Base-by-base conservation (phyloP, 495 filamentous ascomycete species). In the Chaetomium fimeti region DNA sequence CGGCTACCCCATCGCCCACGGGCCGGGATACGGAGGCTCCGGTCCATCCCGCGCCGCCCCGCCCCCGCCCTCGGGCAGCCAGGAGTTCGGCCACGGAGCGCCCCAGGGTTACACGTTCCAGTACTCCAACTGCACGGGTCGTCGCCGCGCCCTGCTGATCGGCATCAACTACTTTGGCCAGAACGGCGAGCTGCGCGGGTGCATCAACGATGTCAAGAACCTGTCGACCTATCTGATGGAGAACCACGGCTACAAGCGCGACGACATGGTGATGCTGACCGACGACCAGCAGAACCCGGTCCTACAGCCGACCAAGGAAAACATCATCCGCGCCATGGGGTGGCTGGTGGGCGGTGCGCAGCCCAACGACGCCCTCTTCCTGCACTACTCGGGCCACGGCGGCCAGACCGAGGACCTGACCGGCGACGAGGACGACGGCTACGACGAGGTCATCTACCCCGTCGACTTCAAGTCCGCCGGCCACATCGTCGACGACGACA, bases 391-490 rank as follows among this genome's bases (percentile, higher is more conserved):
- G 70, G 75, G 81, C 47, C 81, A 83, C 65, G 81, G 81, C 56
- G 80, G 79, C 27, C 79, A 82, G 66, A 75, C 79, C 13, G 49
- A 72, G 57, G 81, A 83, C 61, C 8, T 63, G 27, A 75, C 80
- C 60, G 81, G 92, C 27, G 92, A 97, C 69, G 92, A 97, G 76
- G 91, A 94, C 15, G 92, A 97, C 71, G 93, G 93, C 68, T 91
- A 88, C 65, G 94, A 98, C 70, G 94, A 98, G 77, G 92, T 96
- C 54, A 95, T 98, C 73, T 98, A 97, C 76, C 94, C 94, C 0
- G 90, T 97, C 22, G 94, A 98, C 77, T 97, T 92, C 81, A 82
- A 91, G 62, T 76, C 78, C n/a, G 87, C 85, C 27, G 92, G 93
- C 24, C 93, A 97, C 75, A 97, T 98, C 69, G 91, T 96, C 52